Percentiles rank a stretch among this genome's conserved stretches.
Evolutionary conservation across 129 eudicot genomes (phyloP).

Genomic region (Heracleum sosnowskyi): DNA sequence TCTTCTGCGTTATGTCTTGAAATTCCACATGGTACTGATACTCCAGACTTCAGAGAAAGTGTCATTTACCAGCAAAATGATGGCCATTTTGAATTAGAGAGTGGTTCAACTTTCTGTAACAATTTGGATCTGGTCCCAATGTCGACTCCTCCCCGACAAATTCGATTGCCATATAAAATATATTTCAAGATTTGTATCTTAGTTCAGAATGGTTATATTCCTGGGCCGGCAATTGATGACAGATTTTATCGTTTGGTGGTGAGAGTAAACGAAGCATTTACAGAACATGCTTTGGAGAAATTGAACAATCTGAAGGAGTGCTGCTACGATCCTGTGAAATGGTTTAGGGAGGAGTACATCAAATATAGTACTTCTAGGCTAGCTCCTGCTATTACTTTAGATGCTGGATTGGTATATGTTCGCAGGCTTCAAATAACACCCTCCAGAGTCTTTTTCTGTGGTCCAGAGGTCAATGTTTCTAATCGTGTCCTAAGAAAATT

Average conservation of each 20-base stretch:
- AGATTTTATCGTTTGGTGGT: slow-evolving; percentile 40
- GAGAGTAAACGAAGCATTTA: slow-evolving; percentile 16
- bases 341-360: slow-evolving; percentile 31
- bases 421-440: slow-evolving; percentile 61
- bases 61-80: slow-evolving; percentile 39
- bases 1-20: slow-evolving; percentile 68
- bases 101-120: slow-evolving; percentile 40
- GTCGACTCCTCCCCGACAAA: slow-evolving; percentile 41
- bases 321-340: slow-evolving; percentile 31
- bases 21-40: slow-evolving; percentile 38
- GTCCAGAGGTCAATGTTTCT: slow-evolving; percentile 57
- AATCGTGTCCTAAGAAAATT: slow-evolving; percentile 45
- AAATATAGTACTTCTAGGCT: slow-evolving; percentile 16
- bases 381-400: slow-evolving; percentile 31
- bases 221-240: slow-evolving; percentile 60
- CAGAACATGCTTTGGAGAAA: slow-evolving; percentile 65
- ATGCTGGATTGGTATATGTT: slow-evolving; percentile 48
- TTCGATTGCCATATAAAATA: slow-evolving; percentile 42
- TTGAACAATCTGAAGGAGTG: slow-evolving; percentile 50
- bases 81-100: slow-evolving; percentile 28
- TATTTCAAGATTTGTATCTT: slow-evolving; percentile 53
- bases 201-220: slow-evolving; percentile 78
- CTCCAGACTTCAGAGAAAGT: slow-evolving; percentile 49
- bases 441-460: slow-evolving; percentile 45
- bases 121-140: slow-evolving; percentile 55